Evolutionary conservation across 1,284 basidiomycete species (phyloP), one percentile per base, ranked within the genome.

Genomic region (Sanguinoderma infundibulare): DNA sequence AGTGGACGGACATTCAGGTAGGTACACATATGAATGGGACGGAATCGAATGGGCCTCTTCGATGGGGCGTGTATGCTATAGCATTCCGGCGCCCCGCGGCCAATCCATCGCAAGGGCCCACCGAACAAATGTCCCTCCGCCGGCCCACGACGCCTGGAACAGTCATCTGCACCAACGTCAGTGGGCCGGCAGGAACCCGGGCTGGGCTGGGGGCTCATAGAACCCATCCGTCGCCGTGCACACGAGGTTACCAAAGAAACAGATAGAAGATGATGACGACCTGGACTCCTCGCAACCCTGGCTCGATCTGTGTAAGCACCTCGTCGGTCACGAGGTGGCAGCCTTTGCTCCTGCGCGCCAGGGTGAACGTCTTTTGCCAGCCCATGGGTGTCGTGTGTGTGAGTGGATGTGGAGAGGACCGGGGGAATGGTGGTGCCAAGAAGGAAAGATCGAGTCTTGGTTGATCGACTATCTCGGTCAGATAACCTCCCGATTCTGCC

Each of bases 301-400:
- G 83, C 61, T 83, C 78, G 65, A 96, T 90, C 53, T 95, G 86
- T 6, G 74, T 70, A 46, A 90, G 69, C 15, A 98, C 82, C 70
- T 95, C 91, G 50, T 90, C 81, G 7, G 95, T 96, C 46, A 98
- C 83, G n/a, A 98, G 83, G 77, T 98, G 90, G 70, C 93, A 94
- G 64, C 90, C 89, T 71, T 90, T 92, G 32, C 80, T 74, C 47
- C 80, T 81, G 66, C 78, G 82, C 2, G 78, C 72, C 30, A 93
- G 79, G 1, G 84, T 85, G 74, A 98, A 96, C 7, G 89, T 90
- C 75, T 90, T 95, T 74, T 98, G 96, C 93, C 95, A 97, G 59
- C 89, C 92, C 95, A 98, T 96, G 47, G n/a, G 50, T 59, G 47
- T 34, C 40, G n/a, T 39, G 22, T 30, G 22, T 10, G 30, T 50